Evolutionary conservation across 495 filamentous ascomycete genomes (phyloP).

Genomic region (Xylaria venustula): DNA sequence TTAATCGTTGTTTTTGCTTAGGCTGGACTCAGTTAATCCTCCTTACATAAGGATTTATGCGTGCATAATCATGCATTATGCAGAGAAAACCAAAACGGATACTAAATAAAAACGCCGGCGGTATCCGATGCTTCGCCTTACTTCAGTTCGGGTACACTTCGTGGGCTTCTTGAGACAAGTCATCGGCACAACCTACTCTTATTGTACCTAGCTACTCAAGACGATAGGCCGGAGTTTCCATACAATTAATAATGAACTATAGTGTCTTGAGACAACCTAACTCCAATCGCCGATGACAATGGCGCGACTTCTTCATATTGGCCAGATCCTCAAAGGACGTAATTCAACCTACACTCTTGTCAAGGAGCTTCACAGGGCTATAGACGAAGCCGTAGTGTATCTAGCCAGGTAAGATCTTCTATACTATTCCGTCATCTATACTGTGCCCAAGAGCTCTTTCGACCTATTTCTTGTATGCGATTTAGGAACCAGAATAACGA

Average conservation of each 20-base stretch:
- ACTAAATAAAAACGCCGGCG: too few species aligned
- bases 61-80: too few species aligned
- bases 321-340: not conserved
- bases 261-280: not conserved
- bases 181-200: not conserved
- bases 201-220: not conserved
- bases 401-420: constrained; percentile 34
- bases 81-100: too few species aligned
- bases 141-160: too few species aligned
- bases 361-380: not conserved
- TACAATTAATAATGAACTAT: not conserved
- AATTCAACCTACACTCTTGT: constrained; percentile 1
- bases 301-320: not conserved
- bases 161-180: not conserved
- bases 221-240: not conserved
- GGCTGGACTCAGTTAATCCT: too few species aligned
- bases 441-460: not conserved
- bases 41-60: too few species aligned
- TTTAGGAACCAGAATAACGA: constrained; percentile 28
- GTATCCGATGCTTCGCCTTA: too few species aligned
- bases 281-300: not conserved
- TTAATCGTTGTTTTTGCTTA: too few species aligned
- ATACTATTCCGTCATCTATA: not conserved
- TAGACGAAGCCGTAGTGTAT: constrained; percentile 30
- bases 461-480: constrained; percentile 12